Conservation (phyloP, 495 filamentous ascomycete genomes). For the Chlorociboria aeruginascens region DNA sequence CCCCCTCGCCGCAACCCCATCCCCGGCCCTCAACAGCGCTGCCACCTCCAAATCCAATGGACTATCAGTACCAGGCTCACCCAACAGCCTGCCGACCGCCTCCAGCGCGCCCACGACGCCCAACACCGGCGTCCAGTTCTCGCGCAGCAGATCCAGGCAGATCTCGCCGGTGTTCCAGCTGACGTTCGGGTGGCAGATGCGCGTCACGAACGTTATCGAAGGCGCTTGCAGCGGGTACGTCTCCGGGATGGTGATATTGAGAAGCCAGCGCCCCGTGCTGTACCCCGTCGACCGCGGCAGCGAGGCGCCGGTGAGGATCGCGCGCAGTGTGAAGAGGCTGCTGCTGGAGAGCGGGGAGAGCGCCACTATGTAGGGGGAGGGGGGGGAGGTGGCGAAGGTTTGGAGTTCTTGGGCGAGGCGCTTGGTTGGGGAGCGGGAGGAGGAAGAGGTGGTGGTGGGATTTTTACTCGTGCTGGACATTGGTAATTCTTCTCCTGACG, state of each 20-base stretch:
- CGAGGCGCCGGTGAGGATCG: slow-evolving; percentile 61
- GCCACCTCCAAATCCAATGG: slow-evolving; percentile 89
- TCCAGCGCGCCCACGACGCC: slow-evolving; percentile 67
- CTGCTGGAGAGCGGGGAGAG: slow-evolving; percentile 55
- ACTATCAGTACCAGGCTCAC: slow-evolving; percentile 63
- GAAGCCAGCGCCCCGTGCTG: slow-evolving; percentile 78
- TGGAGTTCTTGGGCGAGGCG: slow-evolving; percentile 56
- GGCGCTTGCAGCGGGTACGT: slow-evolving; percentile 74
- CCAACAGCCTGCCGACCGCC: slow-evolving; percentile 58
- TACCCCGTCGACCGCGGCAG: slow-evolving; percentile 45
- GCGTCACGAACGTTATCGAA: slow-evolving; percentile 62
- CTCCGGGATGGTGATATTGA: slow-evolving; percentile 61
- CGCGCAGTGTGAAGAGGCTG: slow-evolving; percentile 64
- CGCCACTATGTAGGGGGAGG: slow-evolving; percentile 22
- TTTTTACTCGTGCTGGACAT: slow-evolving; percentile 2
- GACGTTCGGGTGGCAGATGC: slow-evolving; percentile 80
- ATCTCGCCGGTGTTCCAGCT: slow-evolving; percentile 76
- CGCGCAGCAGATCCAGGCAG: slow-evolving; percentile 74
- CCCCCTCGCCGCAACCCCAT: slow-evolving; percentile 64
- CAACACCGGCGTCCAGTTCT: slow-evolving; percentile 75
- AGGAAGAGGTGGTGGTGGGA: slow-evolving; percentile 7
- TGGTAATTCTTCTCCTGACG: background rate
- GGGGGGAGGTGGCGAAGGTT: slow-evolving; percentile 35
- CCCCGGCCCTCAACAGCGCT: slow-evolving; percentile 60
- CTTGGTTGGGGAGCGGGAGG: slow-evolving; percentile 30